Base-by-base conservation (phyloP, 2,329 filamentous ascomycete genomes). In the Aspergillus oerlinghausenensis region DNA sequence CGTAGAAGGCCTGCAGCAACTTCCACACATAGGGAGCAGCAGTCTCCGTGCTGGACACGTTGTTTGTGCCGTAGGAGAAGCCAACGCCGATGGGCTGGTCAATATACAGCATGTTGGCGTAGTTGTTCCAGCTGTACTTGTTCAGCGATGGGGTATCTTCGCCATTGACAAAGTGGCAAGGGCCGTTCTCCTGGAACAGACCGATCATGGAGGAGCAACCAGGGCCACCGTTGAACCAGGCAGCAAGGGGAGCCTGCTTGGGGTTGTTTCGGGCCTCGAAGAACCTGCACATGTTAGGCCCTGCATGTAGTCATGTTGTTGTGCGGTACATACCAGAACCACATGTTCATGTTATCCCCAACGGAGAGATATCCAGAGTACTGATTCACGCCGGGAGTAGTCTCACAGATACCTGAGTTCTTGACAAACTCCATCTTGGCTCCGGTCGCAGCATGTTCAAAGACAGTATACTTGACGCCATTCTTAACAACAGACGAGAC, bases 51-150 rank as follows among this genome's bases (percentile, higher is more conserved):
- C 74, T 77, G 3, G 71, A 75, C 28, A 74, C 56, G 54, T 64
- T 17, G 65, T 61, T 49, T 6, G 54, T 58, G 42, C 67, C 71
- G 65, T 83, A 84, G 0, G 78, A 81, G 61, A 83, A 79, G 3
- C 82, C 82, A 8, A 80, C 77, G n/a, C 79, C 77, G 7, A 77
- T 78, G 19, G 82, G 86, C 66, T 87, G 80, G 61, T 88, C 86
- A 62, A 89, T 81, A 70, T 87, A 89, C 11, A 89, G 79, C 77
- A 88, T 82, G 64, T 88, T 87, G 61, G 79, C 80, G 23, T 80
- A 77, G 62, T 82, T 82, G 59, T 83, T 85, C 80, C 83, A 87
- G 3, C 83, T 82, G 68, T 80, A 82, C 0, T 73, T 70, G 61
- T 82, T 82, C 56, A 76, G 57, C 4, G 71, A 72, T 1, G 80